Conservation (phyloP, 257 asterid genomes). For the Plectranthus barbatus region DNA sequence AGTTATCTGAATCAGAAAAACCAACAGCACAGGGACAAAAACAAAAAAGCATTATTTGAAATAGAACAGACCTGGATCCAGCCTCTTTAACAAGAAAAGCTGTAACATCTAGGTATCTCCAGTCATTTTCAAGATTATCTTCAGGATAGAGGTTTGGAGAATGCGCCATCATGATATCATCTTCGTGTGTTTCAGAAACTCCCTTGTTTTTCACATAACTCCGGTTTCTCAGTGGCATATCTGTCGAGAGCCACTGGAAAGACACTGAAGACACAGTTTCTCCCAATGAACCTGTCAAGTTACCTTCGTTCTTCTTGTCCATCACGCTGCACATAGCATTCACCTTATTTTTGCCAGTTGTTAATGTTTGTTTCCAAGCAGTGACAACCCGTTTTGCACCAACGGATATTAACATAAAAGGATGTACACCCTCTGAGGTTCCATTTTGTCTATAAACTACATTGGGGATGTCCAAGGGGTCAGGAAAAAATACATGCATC, state of each 20-base stretch:
- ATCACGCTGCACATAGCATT: conserved; percentile 19
- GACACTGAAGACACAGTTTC: conserved; percentile 27
- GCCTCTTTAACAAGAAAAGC: conserved; percentile 77
- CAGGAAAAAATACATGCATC: conserved; percentile 38
- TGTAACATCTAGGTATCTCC: conserved; percentile 92
- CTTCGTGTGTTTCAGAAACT: conserved; percentile 22
- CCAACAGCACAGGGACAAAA: conserved; percentile 1
- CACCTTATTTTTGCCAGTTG: conserved; percentile 20
- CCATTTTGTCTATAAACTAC: conserved; percentile 22
- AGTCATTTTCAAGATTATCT: conserved; percentile 70
- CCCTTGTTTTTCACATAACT: conserved; percentile 31
- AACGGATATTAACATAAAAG: conserved; percentile 68
- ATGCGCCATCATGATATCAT: conserved; percentile 15
- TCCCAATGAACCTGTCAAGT: conserved; percentile 28
- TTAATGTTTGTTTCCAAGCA: conserved; percentile 69
- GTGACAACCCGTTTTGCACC: conserved; percentile 96
- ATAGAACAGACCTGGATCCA: conserved; percentile 54
- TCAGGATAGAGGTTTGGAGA: conserved; percentile 31
- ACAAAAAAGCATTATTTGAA: conserved; percentile 4
- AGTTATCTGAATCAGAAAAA: conserved; percentile 7
- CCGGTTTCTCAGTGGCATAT: conserved; percentile 64
- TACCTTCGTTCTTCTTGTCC: conserved; percentile 21
- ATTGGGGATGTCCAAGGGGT: conserved; percentile 24
- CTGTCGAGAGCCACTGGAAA: conserved; percentile 93
- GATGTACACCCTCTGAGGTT: conserved; percentile 33